A percentile compares a stretch with the other conserved stretches of the same genome.
These are phyloP conservation scores for Phialophora chinensis DNA, from an alignment of 2,329 filamentous ascomycete genomes.

Conservation along the genomic window DNA sequence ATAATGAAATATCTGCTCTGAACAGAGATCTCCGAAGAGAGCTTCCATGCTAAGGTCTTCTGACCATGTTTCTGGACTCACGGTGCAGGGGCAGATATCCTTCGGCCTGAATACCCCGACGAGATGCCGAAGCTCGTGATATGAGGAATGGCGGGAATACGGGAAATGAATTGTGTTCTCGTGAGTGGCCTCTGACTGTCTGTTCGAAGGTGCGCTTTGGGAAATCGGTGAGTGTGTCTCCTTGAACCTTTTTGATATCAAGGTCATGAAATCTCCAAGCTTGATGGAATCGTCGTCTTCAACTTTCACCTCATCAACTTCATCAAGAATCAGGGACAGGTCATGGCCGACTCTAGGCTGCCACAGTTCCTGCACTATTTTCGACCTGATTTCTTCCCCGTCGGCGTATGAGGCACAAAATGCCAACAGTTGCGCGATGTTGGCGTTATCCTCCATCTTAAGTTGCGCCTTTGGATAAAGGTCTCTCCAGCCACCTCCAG, in stretches of 20 bases:
- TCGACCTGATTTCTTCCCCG: constrained; percentile 41
- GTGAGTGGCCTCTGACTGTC: neutral
- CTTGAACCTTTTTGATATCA: constrained; percentile 21
- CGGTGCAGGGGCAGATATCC: constrained; percentile 84
- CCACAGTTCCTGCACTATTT: constrained; percentile 29
- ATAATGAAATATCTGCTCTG: constrained; percentile 65
- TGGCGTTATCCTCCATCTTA: constrained; percentile 58
- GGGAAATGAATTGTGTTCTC: constrained; percentile 64
- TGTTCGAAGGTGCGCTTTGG: neutral
- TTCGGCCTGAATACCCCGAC: constrained; percentile 71
- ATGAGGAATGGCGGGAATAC: constrained; percentile 89
- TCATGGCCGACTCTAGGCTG: constrained; percentile 39
- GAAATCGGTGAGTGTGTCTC: neutral
- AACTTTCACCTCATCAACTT: constrained; percentile 47
- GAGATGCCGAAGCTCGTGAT: constrained; percentile 75
- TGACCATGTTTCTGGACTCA: constrained; percentile 68
- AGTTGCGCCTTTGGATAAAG: constrained; percentile 71
- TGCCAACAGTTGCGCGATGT: constrained; percentile 60
- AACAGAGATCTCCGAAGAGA: constrained; percentile 75
- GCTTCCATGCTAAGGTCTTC: constrained; percentile 66
- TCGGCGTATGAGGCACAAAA: constrained; percentile 54
- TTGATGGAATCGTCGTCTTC: constrained; percentile 48
- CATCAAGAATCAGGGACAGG: constrained; percentile 47
- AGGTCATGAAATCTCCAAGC: constrained; percentile 44
- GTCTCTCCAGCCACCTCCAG: constrained; percentile 80